A percentile compares a stretch with the other conserved stretches of the same genome.
Conservation (phyloP, 2,329 filamentous ascomycete genomes). For the Pezicula carpinea region DNA sequence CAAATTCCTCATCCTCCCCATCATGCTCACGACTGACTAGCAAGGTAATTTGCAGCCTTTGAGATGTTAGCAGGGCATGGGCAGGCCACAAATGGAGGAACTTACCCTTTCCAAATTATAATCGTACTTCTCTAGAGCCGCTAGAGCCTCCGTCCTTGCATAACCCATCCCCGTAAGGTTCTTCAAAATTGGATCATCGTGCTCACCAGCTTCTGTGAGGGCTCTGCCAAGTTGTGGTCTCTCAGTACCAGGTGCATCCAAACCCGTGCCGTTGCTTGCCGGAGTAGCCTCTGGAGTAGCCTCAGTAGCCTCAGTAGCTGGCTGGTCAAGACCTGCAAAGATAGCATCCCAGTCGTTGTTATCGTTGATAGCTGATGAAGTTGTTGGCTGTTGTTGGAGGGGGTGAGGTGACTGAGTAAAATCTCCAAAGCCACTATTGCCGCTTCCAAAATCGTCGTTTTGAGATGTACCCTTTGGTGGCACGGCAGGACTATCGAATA, state of each 20-base stretch:
- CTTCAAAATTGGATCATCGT: slow-evolving; percentile 90
- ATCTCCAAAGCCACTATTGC: slow-evolving; percentile 33
- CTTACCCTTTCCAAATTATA: slow-evolving; percentile 92
- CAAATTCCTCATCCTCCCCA: background rate
- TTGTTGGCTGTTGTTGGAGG: slow-evolving; percentile 27
- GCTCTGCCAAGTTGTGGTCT: slow-evolving; percentile 57
- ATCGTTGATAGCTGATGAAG: slow-evolving; percentile 36
- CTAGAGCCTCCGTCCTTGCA: slow-evolving; percentile 64
- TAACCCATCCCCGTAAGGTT: slow-evolving; percentile 90
- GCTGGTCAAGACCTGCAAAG: slow-evolving; percentile 73
- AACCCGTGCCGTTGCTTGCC: slow-evolving; percentile 12
- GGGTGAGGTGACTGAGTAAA: slow-evolving; percentile 46
- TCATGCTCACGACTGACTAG: slow-evolving; percentile 24
- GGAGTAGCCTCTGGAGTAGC: slow-evolving; percentile 11
- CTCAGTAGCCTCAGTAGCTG: slow-evolving; percentile 26
- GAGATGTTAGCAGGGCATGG: slow-evolving; percentile 8
- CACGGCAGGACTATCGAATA: slow-evolving; percentile 62
- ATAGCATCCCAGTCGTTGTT: slow-evolving; percentile 92
- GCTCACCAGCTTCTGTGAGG: slow-evolving; percentile 67
- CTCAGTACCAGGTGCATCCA: slow-evolving; percentile 12
- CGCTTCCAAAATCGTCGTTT: slow-evolving; percentile 20
- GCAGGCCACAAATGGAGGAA: slow-evolving; percentile 14
- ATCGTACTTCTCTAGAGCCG: slow-evolving; percentile 87
- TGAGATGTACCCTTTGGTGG: slow-evolving; percentile 25
- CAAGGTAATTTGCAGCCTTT: slow-evolving; percentile 30